phyloP scores from a whole-genome alignment of 1,139 yeast species.

The Debaryomycetaceae sp. region DNA sequence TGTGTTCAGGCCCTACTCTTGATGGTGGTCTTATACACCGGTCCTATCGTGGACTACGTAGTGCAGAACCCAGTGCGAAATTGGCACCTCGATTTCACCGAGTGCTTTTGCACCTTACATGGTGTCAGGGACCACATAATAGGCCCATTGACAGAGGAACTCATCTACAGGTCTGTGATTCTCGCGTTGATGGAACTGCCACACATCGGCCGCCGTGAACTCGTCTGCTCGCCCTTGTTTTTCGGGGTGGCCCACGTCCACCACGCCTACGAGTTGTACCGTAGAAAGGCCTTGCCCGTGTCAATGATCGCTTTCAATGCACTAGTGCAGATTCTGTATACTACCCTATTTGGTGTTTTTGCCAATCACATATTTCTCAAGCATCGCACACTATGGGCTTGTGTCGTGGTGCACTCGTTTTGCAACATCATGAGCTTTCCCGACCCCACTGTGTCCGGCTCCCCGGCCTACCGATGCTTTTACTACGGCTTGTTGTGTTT shows the following conservation, averaged over 20 bases:
- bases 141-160: slow-evolving; percentile 89
- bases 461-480: slow-evolving; percentile 12
- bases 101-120: slow-evolving; percentile 32
- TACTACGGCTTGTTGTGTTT: slow-evolving; percentile 42
- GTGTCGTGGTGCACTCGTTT: slow-evolving; percentile 61
- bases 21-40: slow-evolving; percentile 48
- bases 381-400: slow-evolving; percentile 58
- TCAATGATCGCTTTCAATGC: slow-evolving; percentile 38
- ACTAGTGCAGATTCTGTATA: slow-evolving; percentile 63
- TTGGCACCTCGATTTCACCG: slow-evolving; percentile 11
- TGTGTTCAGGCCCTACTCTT: slow-evolving; percentile 21
- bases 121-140: slow-evolving; percentile 66
- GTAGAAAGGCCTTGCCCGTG: slow-evolving; percentile 18
- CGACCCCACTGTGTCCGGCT: slow-evolving; percentile 20
- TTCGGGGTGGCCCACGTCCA: slow-evolving; percentile 94
- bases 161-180: slow-evolving; percentile 68
- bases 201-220: slow-evolving; percentile 18
- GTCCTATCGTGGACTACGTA: slow-evolving; percentile 51
- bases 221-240: slow-evolving; percentile 57
- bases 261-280: slow-evolving; percentile 62
- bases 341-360: slow-evolving; percentile 75
- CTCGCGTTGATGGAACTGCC: slow-evolving; percentile 37
- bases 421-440: slow-evolving; percentile 88
- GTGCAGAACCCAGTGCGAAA: slow-evolving; percentile 1
- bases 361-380: slow-evolving; percentile 59